Base-by-base conservation (phyloP, 1,139 yeast species). In the Candida mesenterica region DNA sequence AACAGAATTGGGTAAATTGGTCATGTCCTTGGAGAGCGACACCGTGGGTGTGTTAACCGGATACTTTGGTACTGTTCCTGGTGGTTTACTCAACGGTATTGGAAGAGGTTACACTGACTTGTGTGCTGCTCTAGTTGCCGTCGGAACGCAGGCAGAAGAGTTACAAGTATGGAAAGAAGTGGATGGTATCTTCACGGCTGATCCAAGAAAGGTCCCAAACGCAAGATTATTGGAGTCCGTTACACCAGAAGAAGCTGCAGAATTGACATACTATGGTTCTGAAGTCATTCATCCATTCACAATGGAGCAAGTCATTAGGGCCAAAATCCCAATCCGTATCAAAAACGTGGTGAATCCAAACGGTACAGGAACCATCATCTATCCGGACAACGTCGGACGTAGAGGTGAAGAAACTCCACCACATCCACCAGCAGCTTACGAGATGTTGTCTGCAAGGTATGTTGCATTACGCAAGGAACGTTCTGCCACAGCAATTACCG, bases 271-370 rank as follows among this genome's bases (percentile, higher is more conserved):
- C 62, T 92, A 92, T 56, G 98, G 98, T 23, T 84, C 95, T 4
- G 98, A 92, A 64, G 98, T 92, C 44, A 92, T 92, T 49, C 98
- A 92, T 56, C 98, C 98, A 2, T 92, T 92, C 68, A 92, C 98
- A 24, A 92, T 92, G 98, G 97, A 92, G 63, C 98, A 92, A 65
- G 98, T 90, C 39, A 92, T 92, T 49, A 81, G 82, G 48, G 97
- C 97, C 9, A 86, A 85, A 57, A 92, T 92, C 51, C 98, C 98
- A 30, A 92, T 92, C 57, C 78, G 97, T 57, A 92, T 92, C 53
- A 92, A 92, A 62, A 92, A 92, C 60, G 98, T 92, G 36, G 90
- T 80, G 61, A 90, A 92, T 58, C 97, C 98, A 33, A 58, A 59
- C 15, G 98, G 97, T 31, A 75, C 73, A 31, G 98, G 98, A 48